Base-by-base conservation (phyloP, 2,329 filamentous ascomycete genomes). In the Shiraia sp. region DNA sequence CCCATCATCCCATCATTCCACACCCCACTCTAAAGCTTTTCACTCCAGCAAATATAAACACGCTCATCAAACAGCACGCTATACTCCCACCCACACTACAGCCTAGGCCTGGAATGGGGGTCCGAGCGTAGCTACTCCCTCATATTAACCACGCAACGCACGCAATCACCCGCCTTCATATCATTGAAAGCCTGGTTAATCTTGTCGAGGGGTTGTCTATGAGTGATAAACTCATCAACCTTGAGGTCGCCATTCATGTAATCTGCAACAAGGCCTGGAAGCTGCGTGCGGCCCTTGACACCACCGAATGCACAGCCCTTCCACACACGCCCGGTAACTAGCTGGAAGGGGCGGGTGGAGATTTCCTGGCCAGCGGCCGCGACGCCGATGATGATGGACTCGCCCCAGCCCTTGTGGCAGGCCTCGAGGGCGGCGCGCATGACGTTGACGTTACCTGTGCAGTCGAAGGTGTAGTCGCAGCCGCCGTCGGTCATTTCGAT, bases 191-290 rank as follows among this genome's bases (percentile, higher is more conserved):
- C 92, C 36, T 79, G 77, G 79, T 97, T 97, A 73, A 99, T 95
- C 63, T 87, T 83, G 47, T 76, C 75, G 31, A 99, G 78, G 3
- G 79, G 81, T 76, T 95, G 89, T 60, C 91, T 85, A 77, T 99
- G 93, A 23, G 93, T 99, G 76, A 99, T 97, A 78, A 97, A 97
- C 77, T 99, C 93, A 69, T 97, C 92, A 32, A 97, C 93, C 85
- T 96, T 97, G 68, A 99, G 85, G 67, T 87, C 82, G 60, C 91
- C 91, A 38, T 81, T 80, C 71, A 95, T 79, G 76, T 99, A 99
- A 73, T 97, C 92, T 56, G 83, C 76, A 16, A 99, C 90, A 28
- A 99, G 84, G 45, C 80, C 85, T 33, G 88, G 87, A 54, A 99
- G 83, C 76, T 99, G 93, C 24, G 88, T 86, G 66, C 93, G 91